Conservation (phyloP, 2,329 filamentous ascomycete genomes). For the Myriangium duriaei region DNA sequence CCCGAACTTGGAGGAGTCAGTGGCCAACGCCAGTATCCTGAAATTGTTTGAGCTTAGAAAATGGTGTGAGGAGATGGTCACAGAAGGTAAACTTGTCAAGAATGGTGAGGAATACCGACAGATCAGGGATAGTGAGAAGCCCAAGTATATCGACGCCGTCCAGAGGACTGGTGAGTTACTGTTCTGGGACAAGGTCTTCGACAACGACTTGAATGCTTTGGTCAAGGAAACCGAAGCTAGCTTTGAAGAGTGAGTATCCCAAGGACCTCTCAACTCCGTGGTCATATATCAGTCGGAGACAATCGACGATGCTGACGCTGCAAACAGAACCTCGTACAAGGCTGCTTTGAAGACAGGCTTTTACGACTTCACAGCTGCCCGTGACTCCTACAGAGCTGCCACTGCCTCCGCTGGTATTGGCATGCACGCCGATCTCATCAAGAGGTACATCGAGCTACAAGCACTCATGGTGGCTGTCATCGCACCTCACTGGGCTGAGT, state of each 20-base stretch:
- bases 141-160: constrained; percentile 42
- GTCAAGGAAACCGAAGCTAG: constrained; percentile 67
- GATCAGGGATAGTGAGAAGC: constrained; percentile 29
- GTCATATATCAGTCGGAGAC: constrained; percentile 9
- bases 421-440: constrained; percentile 73
- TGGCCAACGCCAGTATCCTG: constrained; percentile 83
- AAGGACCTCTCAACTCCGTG: too few species aligned
- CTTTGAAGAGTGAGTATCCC: constrained; percentile 50
- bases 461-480: constrained; percentile 71
- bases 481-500: constrained; percentile 86
- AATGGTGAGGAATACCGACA: constrained; percentile 31
- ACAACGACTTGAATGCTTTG: constrained; percentile 81
- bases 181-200: constrained; percentile 80
- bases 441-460: constrained; percentile 76
- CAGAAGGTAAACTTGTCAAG: constrained; percentile 41
- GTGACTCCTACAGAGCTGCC: constrained; percentile 82
- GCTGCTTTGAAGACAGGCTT: constrained; percentile 70
- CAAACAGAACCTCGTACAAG: constrained; percentile 68
- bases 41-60: constrained; percentile 72
- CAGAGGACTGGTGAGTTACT: constrained; percentile 64
- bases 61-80: constrained; percentile 79
- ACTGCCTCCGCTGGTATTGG: constrained; percentile 63
- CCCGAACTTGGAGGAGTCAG: constrained; percentile 92
- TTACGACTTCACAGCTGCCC: constrained; percentile 80
- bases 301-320: not conserved